A percentile compares a stretch with the other conserved stretches of the same genome.
Evolutionary conservation across 2,329 filamentous ascomycete species (phyloP).

Genomic region (Diaporthe citrichinensis): DNA sequence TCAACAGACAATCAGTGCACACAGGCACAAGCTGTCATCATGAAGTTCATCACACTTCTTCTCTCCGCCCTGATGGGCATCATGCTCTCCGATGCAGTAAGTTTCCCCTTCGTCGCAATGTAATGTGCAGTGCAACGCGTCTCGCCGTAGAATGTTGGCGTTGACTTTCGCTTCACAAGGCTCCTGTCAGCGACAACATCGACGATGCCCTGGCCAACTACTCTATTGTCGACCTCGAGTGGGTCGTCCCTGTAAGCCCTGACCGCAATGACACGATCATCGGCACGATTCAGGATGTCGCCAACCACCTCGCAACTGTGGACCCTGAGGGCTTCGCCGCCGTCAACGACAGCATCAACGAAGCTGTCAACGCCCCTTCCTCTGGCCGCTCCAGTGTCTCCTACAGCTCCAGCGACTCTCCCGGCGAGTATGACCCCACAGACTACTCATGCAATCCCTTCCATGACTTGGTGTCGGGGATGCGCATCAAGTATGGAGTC

Average conservation of each 20-base stretch:
- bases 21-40: neutral
- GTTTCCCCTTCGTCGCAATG: neutral
- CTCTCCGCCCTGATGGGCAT: constrained; percentile 22
- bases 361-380: neutral
- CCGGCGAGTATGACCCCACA: neutral
- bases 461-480: rapidly evolving
- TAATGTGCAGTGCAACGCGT: neutral
- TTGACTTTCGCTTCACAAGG: neutral
- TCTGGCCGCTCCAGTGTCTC: neutral
- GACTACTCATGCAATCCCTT: neutral
- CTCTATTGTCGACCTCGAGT: neutral
- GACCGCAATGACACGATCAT: constrained; percentile 2
- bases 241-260: neutral
- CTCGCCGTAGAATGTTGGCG: neutral
- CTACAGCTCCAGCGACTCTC: neutral
- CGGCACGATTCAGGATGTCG: constrained; percentile 28
- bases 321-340: neutral
- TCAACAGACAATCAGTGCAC: neutral
- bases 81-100: constrained; percentile 20
- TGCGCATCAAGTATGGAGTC: neutral
- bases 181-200: neutral
- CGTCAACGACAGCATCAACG: constrained; percentile 14
- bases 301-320: neutral
- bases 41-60: constrained; percentile 15
- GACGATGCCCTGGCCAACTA: neutral